Evolutionary conservation across 2,329 filamentous ascomycete species (phyloP).

Genomic region (Cercospora zeae-maydis): DNA sequence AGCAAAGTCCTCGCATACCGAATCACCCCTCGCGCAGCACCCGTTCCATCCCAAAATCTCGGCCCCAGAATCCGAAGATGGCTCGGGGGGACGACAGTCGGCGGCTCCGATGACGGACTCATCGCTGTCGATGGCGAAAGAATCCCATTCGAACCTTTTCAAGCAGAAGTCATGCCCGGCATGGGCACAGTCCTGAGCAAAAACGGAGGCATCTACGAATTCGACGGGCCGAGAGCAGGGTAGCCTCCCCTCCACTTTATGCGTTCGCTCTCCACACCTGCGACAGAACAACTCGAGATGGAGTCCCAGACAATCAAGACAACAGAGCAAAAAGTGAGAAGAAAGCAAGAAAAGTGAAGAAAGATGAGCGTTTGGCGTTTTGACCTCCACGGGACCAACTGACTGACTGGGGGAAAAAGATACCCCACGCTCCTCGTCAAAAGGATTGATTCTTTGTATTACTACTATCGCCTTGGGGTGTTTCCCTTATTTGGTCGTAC

Average conservation of each 20-base stretch:
- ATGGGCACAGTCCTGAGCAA: constrained; percentile 83
- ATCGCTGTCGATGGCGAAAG: constrained; percentile 93
- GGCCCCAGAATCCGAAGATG: constrained; percentile 28
- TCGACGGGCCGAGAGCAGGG: constrained; percentile 34
- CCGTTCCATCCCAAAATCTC: constrained; percentile 14
- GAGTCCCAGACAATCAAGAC: too few relatives aligned
- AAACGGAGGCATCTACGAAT: constrained; percentile 67
- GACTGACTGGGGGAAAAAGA: too few relatives aligned
- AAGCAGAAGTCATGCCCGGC: constrained; percentile 80
- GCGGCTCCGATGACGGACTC: constrained; percentile 65
- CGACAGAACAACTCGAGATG: too few relatives aligned
- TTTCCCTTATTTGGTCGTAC: too few relatives aligned
- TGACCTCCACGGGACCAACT: too few relatives aligned
- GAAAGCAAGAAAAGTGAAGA: too few relatives aligned
- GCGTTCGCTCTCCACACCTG: too few relatives aligned
- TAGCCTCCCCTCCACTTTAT: background rate
- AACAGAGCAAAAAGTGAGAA: too few relatives aligned
- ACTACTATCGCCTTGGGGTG: too few relatives aligned
- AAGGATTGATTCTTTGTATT: too few relatives aligned
- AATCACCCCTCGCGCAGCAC: constrained; percentile 59
- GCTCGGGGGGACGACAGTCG: constrained; percentile 29
- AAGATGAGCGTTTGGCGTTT: too few relatives aligned
- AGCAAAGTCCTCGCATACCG: constrained; percentile 85
- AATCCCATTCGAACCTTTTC: constrained; percentile 82
- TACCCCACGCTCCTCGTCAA: too few relatives aligned